A percentile compares a stretch with the other conserved stretches of the same genome.
These are phyloP conservation scores for Kwoniella sp. DNA, from an alignment of 768 basidiomycete species.

Conservation along the genomic window DNA sequence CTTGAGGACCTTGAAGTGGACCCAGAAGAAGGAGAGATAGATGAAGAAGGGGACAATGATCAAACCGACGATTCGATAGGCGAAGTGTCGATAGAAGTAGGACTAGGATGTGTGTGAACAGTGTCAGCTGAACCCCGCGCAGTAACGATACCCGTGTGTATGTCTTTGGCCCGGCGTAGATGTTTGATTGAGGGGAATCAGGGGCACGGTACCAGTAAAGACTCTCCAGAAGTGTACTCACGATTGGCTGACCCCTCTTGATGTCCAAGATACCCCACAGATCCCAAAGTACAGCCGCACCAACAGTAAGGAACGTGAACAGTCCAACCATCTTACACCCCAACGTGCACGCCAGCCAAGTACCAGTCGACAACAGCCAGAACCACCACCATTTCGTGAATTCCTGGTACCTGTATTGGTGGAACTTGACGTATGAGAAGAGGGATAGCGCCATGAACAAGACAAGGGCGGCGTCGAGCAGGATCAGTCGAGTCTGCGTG, in stretches of 20 bases:
- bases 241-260: slow-evolving; percentile 77
- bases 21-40: slow-evolving; percentile 93
- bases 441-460: slow-evolving; percentile 95
- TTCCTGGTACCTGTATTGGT: slow-evolving; percentile 89
- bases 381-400: slow-evolving; percentile 91
- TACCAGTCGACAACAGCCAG: slow-evolving; percentile 86
- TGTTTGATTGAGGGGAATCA: no score
- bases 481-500: slow-evolving; percentile 92
- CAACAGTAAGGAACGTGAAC: slow-evolving; percentile 83
- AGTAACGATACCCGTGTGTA: no score
- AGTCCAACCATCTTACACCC: slow-evolving; percentile 98
- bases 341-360: slow-evolving; percentile 93
- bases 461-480: slow-evolving; percentile 89
- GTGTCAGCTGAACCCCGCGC: neutral
- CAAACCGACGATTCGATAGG: slow-evolving; percentile 77
- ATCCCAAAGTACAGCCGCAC: slow-evolving; percentile 87
- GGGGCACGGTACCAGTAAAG: neutral
- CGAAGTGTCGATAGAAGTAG: slow-evolving; percentile 85
- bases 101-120: slow-evolving; percentile 61
- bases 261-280: slow-evolving; percentile 91
- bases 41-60: slow-evolving; percentile 86
- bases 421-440: slow-evolving; percentile 89
- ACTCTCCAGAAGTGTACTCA: slow-evolving; percentile 51
- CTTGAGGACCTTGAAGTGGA: slow-evolving; percentile 86
- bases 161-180: no score